phyloP scores from a whole-genome alignment of 2,329 filamentous ascomycete species.

The Seiridium unicorne region DNA sequence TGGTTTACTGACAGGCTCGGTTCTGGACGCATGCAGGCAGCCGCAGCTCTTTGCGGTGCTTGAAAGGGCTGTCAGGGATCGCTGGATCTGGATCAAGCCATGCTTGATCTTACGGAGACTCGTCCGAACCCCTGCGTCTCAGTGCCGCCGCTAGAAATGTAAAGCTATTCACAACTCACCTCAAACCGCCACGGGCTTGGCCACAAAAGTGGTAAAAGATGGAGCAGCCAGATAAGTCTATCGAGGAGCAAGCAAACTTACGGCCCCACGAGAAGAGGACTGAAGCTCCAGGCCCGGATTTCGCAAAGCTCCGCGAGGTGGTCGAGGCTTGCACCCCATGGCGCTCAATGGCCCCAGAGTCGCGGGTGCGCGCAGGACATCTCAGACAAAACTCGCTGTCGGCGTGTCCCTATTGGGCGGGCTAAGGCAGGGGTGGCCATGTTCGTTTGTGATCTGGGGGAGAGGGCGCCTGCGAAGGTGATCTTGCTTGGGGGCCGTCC shows the following conservation, averaged over 20 bases:
- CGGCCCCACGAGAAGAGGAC: background rate
- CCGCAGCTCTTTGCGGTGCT: background rate
- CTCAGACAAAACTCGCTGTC: conserved; percentile 2
- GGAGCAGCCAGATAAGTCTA: background rate
- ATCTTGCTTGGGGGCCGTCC: background rate
- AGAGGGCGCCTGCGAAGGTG: conserved; percentile 1
- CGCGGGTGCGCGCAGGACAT: conserved; percentile 4
- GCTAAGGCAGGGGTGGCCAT: background rate
- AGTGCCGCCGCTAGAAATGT: background rate
- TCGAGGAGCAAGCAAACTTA: background rate
- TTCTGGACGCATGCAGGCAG: background rate
- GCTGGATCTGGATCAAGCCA: conserved; percentile 1
- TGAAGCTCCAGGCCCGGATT: background rate
- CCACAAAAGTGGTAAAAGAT: background rate
- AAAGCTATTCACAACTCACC: background rate
- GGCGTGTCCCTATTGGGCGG: background rate
- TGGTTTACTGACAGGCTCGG: background rate
- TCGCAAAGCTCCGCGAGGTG: background rate
- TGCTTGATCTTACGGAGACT: conserved; percentile 23
- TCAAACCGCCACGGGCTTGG: background rate
- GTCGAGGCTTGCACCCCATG: background rate
- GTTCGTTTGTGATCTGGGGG: background rate
- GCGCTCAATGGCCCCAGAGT: conserved; percentile 1
- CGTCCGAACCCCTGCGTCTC: background rate
- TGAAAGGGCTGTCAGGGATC: background rate